Conservation (phyloP, 2,329 filamentous ascomycete genomes). For the Clathrospora elynae region DNA sequence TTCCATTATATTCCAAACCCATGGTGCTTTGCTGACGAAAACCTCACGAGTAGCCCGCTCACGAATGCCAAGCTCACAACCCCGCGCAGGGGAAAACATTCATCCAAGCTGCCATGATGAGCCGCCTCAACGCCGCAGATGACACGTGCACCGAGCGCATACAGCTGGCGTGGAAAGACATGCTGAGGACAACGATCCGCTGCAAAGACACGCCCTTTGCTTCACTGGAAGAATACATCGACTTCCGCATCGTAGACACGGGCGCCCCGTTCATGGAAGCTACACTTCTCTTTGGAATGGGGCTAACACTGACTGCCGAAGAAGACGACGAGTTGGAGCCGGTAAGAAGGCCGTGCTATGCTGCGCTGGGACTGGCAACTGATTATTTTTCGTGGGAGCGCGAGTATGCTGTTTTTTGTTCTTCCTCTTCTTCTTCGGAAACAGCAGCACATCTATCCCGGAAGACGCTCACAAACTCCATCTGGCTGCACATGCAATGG, state of each 20-base stretch:
- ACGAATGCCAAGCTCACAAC: neutral
- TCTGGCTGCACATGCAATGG: slow-evolving; percentile 9
- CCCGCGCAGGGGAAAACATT: neutral
- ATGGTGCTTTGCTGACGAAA: neutral
- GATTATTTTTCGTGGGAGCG: slow-evolving; percentile 8
- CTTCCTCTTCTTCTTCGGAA: too few species aligned
- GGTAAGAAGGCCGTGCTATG: neutral
- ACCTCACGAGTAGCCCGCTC: neutral
- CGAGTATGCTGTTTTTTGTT: slow-evolving; percentile 1
- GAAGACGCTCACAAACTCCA: neutral
- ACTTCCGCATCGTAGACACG: slow-evolving; percentile 1
- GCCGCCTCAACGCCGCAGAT: neutral
- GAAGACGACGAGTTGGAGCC: slow-evolving; percentile 2
- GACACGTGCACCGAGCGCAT: neutral
- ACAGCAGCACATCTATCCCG: too few species aligned
- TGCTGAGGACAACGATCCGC: neutral
- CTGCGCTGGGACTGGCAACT: neutral
- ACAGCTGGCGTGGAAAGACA: neutral
- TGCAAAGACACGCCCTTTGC: neutral
- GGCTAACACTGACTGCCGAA: slow-evolving; percentile 2
- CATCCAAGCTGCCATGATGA: neutral
- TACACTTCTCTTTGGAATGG: slow-evolving; percentile 5
- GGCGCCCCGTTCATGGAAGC: slow-evolving; percentile 1
- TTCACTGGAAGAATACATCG: slow-evolving; percentile 1
- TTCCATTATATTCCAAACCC: neutral